Base-by-base conservation (phyloP, 495 filamentous ascomycete species). In the Podospora conica region DNA sequence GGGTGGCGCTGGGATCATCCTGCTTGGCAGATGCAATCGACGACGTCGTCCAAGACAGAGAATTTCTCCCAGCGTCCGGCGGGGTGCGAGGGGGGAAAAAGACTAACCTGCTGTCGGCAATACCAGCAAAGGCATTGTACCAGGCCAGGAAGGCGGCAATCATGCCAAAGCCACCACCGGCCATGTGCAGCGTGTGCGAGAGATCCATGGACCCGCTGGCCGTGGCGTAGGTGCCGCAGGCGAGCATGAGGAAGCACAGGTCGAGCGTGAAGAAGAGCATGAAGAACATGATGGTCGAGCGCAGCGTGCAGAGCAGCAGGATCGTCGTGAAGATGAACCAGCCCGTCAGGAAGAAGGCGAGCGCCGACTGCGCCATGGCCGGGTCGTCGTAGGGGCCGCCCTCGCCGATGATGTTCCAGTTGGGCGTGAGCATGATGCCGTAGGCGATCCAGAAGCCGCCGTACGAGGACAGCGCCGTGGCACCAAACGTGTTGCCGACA, bases 301-400 rank as follows among this genome's bases (percentile, higher is more conserved):
- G 87, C 58, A 97, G 83, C 56, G 95, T 97, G 86, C 90, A 94
- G 76, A 97, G 71, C 53, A 97, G 81, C 61, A 97, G 78, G 65
- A 98, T 81, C 73, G 85, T 88, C 71, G 94, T 98, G 87, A 98
- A 98, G 84, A 98, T 95, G 83, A 96, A 97, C 95, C 95, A 98
- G 75, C 85, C 85, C n/a, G 91, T 88, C 60, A 97, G 82, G 84
- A 90, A 97, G 73, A 96, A 85, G 63, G 91, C 92, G 63, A 97
- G 83, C 3, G 90, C 91, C 69, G 90, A 84, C 60, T 84, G 72
- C 23, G 24, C 61, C 71, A 79, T 79, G 68, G 67, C 61, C 25
- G 78, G 73, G 61, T 78, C 75, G 24, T 67, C 58, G 69, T 88
- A 88, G 0, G 73, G 71, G 15, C 72, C 75, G 20, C 84, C 73